Percentiles rank a stretch among this genome's conserved stretches.
Conservation (phyloP, 2,329 filamentous ascomycete genomes). For the Tricladium varicosporioides region DNA sequence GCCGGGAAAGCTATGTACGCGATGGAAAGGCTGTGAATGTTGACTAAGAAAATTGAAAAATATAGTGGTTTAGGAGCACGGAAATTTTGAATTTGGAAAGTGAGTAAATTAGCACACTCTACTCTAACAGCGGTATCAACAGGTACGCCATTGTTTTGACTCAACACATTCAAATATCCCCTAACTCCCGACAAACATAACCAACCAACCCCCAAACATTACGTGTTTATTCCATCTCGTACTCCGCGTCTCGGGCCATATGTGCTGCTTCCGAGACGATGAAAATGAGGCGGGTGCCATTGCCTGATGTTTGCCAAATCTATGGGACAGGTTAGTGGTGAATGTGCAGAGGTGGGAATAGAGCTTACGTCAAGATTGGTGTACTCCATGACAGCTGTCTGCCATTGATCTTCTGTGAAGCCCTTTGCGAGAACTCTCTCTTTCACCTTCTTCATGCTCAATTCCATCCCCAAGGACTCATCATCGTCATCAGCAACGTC, state of each 20-base stretch:
- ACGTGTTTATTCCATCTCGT: slow-evolving; percentile 22
- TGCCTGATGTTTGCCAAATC: slow-evolving; percentile 77
- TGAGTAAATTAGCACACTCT: neutral
- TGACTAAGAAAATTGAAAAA: too few species aligned
- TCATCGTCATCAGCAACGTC: slow-evolving; percentile 62
- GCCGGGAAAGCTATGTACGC: neutral
- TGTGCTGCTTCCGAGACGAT: slow-evolving; percentile 56
- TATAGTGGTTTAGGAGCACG: too few species aligned
- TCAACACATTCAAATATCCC: neutral
- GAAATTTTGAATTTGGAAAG: too few species aligned
- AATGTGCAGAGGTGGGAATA: neutral
- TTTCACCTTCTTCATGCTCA: slow-evolving; percentile 84
- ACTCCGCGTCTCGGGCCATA: slow-evolving; percentile 30
- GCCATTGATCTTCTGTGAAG: slow-evolving; percentile 92
- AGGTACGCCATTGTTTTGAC: neutral
- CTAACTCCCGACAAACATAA: slow-evolving; percentile 5
- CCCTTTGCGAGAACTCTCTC: slow-evolving; percentile 94
- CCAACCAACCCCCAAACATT: slow-evolving; percentile 1
- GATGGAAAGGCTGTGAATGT: neutral
- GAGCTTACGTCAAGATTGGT: slow-evolving; percentile 80
- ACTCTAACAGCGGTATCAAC: slow-evolving; percentile 13
- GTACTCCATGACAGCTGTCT: slow-evolving; percentile 85
- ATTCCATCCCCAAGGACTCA: slow-evolving; percentile 61
- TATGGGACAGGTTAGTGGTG: slow-evolving; percentile 43
- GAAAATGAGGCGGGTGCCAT: slow-evolving; percentile 69